Conservation (phyloP, 2,329 filamentous ascomycete species). For the Drechslerella dactyloides region DNA sequence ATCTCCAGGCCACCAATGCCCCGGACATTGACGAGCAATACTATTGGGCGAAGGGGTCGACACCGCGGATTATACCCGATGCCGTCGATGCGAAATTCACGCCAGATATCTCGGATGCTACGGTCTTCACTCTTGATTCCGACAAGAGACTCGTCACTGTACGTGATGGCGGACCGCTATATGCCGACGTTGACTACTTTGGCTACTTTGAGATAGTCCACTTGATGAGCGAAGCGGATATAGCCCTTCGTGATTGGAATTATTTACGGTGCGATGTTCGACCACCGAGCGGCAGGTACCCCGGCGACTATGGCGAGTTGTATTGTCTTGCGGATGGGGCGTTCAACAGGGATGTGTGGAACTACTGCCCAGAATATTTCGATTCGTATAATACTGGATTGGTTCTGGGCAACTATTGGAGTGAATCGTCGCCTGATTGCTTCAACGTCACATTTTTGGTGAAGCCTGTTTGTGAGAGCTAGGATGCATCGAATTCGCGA, state of each 20-base stretch:
- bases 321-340: slow-evolving; percentile 24
- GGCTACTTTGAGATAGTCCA: slow-evolving; percentile 13
- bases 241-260: neutral
- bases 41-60: slow-evolving; percentile 11
- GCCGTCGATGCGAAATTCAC: slow-evolving; percentile 20
- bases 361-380: slow-evolving; percentile 28
- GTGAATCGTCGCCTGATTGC: slow-evolving; percentile 1
- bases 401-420: slow-evolving; percentile 5
- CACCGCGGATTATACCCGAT: slow-evolving; percentile 11
- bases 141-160: slow-evolving; percentile 7
- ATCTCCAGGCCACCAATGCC: slow-evolving; percentile 30
- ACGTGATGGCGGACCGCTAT: slow-evolving; percentile 25
- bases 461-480: slow-evolving; percentile 27
- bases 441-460: slow-evolving; percentile 26
- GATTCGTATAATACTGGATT: slow-evolving; percentile 35
- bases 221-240: slow-evolving; percentile 1
- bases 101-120: slow-evolving; percentile 9
- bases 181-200: slow-evolving; percentile 23
- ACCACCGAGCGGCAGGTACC: slow-evolving; percentile 29
- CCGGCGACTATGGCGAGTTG: slow-evolving; percentile 22
- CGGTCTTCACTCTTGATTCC: slow-evolving; percentile 32
- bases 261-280: slow-evolving; percentile 14
- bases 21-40: slow-evolving; percentile 25
- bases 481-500: neutral
- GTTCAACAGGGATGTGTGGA: slow-evolving; percentile 8